Evolutionary conservation across 2,329 filamentous ascomycete species (phyloP).

Genomic region (Apiospora phragmitis): DNA sequence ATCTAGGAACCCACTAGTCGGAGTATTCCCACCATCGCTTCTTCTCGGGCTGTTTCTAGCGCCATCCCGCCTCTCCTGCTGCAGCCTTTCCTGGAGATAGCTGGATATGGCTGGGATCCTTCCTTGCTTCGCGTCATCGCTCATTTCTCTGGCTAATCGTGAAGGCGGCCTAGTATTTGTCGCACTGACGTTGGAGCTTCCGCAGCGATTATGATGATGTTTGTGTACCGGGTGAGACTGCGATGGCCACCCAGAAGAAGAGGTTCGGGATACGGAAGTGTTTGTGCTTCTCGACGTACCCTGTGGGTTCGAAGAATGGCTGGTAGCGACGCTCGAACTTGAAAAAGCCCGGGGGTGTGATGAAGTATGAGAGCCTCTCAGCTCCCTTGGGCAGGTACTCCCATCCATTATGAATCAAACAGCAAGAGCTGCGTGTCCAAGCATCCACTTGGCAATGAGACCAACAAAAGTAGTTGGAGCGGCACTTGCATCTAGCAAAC

Average conservation of each 20-base stretch:
- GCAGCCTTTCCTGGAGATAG: slow-evolving; percentile 57
- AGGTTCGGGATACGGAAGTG: not conserved
- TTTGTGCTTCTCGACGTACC: not conserved
- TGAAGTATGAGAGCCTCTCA: not conserved
- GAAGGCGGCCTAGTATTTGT: slow-evolving; percentile 38
- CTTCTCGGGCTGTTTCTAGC: slow-evolving; percentile 42
- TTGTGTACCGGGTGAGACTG: not conserved
- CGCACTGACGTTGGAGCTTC: slow-evolving; percentile 29
- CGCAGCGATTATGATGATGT: slow-evolving; percentile 40
- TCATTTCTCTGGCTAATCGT: slow-evolving; percentile 42
- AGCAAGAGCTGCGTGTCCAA: not conserved
- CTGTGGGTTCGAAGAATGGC: not conserved
- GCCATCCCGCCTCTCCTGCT: slow-evolving; percentile 51
- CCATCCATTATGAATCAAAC: slow-evolving; percentile 9
- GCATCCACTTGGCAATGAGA: not conserved
- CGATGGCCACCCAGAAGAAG: not conserved
- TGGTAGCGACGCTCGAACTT: slow-evolving; percentile 1
- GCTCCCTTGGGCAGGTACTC: not conserved
- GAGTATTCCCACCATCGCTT: slow-evolving; percentile 20
- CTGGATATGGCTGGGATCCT: slow-evolving; percentile 41
- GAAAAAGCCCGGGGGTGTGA: not conserved
- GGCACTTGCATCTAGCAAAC: slow-evolving; percentile 6
- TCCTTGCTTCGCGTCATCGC: slow-evolving; percentile 41
- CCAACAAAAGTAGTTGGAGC: not conserved
- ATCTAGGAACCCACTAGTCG: not conserved